Base-by-base conservation (phyloP, 2,329 filamentous ascomycete species). In the Monosporascus sp. region DNA sequence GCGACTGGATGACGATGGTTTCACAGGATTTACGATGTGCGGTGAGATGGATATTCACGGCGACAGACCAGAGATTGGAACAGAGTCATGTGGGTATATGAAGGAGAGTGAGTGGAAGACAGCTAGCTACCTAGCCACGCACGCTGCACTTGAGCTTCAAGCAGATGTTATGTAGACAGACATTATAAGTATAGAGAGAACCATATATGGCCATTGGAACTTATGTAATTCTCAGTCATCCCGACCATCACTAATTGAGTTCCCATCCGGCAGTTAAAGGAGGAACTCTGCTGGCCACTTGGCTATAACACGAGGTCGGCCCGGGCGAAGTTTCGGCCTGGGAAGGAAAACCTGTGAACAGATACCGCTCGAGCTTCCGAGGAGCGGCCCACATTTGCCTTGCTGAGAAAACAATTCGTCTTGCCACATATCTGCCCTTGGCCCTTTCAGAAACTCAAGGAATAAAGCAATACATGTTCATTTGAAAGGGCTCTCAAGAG, bases 191-290 rank as follows among this genome's bases (percentile, higher is more conserved):
- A 44, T 27, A 48, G 11, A 20, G 40, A 19, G 4, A 38, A 20
- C n/a, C 26, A 45, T 51, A 31, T 38, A 41, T 43, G 37, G 19
- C 44, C 48, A 40, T 40, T 2, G 46, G 40, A 38, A 54, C 53
- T 65, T 65, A 65, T 63, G 62, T 64, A 64, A 65, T 56, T 55
- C 53, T 65, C 58, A 52, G 62, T 65, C 57, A 65, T 61, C 55
- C 48, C 16, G 38, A 45, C 31, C 20, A 31, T 46, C 22, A 31
- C 20, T 2, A 26, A 16, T 24, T 24, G n/a, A 22, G 24, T 26
- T n/a, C 11, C 43, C 14, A n/a, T 16, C 43, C 43, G 43, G 43
- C 43, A 46, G 22, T 46, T 46, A 7, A 11, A 17, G 43, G 22
- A 26, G 43, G 20, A n/a, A 5, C 41, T 20, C 20, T 31, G 14